A percentile compares a stretch with the other conserved stretches of the same genome.
Evolutionary conservation across 139 green algal species (phyloP).

Genomic region (Micractinium sp.): DNA sequence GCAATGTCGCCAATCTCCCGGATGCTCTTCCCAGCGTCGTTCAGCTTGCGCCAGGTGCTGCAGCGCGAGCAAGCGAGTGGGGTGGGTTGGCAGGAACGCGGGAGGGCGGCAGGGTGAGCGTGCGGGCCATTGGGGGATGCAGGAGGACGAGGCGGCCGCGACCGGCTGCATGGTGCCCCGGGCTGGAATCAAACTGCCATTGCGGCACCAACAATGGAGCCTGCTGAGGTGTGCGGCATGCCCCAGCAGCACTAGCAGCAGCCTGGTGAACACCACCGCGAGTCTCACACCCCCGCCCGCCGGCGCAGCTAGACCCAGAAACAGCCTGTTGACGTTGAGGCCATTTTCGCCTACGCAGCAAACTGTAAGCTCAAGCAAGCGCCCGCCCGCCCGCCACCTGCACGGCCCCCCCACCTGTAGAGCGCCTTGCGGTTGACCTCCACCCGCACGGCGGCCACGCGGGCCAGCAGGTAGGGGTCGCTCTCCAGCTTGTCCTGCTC

Average conservation of each 20-base stretch:
- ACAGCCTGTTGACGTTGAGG: too few species aligned
- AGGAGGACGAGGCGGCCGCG: too few species aligned
- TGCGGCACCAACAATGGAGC: background rate
- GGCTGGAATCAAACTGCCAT: too few species aligned
- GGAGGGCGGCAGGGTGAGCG: background rate
- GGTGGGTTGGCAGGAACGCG: background rate
- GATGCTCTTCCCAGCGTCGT: slow-evolving; percentile 36
- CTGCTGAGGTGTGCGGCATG: background rate
- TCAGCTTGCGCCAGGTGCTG: slow-evolving; percentile 68
- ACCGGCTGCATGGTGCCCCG: too few species aligned
- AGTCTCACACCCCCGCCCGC: too few species aligned
- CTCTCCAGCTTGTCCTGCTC: slow-evolving; percentile 54
- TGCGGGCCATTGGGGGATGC: background rate
- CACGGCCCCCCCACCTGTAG: slow-evolving; percentile 66
- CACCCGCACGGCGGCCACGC: slow-evolving; percentile 52
- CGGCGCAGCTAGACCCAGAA: background rate
- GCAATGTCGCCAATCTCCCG: slow-evolving; percentile 68
- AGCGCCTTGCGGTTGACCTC: slow-evolving; percentile 61
- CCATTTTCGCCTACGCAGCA: too few species aligned
- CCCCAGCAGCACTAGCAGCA: background rate
- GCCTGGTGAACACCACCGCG: too few species aligned
- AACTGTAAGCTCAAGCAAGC: too few species aligned
- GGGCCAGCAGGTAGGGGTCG: slow-evolving; percentile 67
- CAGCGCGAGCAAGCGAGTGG: slow-evolving; percentile 45
- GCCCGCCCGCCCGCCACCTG: too few species aligned